These are phyloP conservation scores for Linderniella brevidens DNA, from an alignment of 257 asterid genomes.

Conservation along the genomic window DNA sequence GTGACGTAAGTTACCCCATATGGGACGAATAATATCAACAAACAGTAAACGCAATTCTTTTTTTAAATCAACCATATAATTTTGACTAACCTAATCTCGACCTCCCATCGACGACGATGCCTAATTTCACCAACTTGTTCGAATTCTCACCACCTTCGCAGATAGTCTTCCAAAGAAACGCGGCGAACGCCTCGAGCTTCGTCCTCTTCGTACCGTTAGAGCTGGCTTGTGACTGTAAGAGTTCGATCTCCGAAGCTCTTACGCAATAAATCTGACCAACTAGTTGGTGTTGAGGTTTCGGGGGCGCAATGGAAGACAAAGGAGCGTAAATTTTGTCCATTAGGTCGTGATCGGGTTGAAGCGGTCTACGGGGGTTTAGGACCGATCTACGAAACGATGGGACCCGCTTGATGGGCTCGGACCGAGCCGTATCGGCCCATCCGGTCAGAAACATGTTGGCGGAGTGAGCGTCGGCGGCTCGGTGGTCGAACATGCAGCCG, in stretches of 20 bases:
- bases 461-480: conserved; percentile 65
- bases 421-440: conserved; percentile 46
- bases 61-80: neutral
- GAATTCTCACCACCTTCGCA: conserved; percentile 14
- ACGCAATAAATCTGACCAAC: conserved; percentile 48
- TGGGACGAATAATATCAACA: no score
- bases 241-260: conserved; percentile 15
- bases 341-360: conserved; percentile 14
- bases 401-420: conserved; percentile 17
- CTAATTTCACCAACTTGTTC: conserved; percentile 18
- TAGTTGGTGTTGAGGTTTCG: conserved; percentile 4
- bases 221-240: conserved; percentile 36
- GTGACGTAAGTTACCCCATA: no score
- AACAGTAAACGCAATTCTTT: no score
- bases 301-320: conserved; percentile 13
- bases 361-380: conserved; percentile 35
- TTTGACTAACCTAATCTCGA: conserved; percentile 19
- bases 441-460: conserved; percentile 55
- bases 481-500: conserved; percentile 49
- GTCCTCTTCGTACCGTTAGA: neutral
- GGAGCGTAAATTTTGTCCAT: conserved; percentile 24
- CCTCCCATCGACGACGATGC: conserved; percentile 67
- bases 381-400: conserved; percentile 52
- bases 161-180: conserved; percentile 50
- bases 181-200: conserved; percentile 47